Conservation (phyloP, 75 land plant species). For the Cunninghamia lanceolata region DNA sequence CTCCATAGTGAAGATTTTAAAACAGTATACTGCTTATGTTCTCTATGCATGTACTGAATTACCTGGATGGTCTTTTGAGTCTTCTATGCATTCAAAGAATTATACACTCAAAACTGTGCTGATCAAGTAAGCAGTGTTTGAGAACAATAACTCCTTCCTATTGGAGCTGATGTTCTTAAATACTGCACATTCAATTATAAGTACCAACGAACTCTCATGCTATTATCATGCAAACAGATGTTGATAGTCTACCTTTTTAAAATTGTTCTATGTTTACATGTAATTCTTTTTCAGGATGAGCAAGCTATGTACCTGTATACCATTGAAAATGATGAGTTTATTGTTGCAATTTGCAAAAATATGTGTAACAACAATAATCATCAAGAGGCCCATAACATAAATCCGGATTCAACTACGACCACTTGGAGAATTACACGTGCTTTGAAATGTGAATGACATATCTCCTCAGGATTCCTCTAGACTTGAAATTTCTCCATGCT, state of each 20-base stretch:
- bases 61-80: neutral
- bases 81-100: neutral
- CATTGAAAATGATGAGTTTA: conserved; percentile 63
- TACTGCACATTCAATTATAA: neutral
- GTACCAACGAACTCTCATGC: neutral
- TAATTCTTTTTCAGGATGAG: conserved; percentile 60
- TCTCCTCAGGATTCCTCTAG: neutral
- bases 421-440: conserved; percentile 69
- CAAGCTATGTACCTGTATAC: conserved; percentile 82
- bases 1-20: neutral
- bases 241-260: neutral
- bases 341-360: conserved; percentile 50
- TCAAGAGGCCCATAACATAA: neutral
- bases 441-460: conserved; percentile 44
- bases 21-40: neutral
- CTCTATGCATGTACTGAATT: neutral
- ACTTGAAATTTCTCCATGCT: neutral
- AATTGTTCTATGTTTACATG: neutral
- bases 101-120: neutral
- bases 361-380: conserved; percentile 3
- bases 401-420: conserved; percentile 1
- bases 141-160: neutral
- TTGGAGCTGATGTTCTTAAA: neutral
- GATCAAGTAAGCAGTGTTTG: neutral
- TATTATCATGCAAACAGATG: neutral